Conservation (phyloP, 129 eudicot species). For the Escallonia rubra region DNA sequence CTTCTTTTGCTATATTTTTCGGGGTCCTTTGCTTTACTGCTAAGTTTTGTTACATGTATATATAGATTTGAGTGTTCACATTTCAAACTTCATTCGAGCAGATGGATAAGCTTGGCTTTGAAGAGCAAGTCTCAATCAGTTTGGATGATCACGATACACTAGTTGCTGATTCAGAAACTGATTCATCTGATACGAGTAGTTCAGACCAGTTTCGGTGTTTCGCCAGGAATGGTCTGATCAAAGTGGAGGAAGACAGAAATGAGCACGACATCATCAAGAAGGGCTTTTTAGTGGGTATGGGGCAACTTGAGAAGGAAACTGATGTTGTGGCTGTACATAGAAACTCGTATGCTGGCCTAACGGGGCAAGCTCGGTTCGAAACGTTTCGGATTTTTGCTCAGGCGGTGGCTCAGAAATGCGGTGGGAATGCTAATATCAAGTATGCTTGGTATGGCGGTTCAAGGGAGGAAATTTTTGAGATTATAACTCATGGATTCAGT, state of each 20-base stretch:
- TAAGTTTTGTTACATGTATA: too few relatives aligned
- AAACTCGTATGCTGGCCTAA: background rate
- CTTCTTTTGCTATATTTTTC: too few relatives aligned
- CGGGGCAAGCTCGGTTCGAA: conserved; percentile 8
- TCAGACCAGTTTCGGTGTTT: background rate
- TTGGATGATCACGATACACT: conserved; percentile 7
- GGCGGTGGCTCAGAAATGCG: conserved; percentile 20
- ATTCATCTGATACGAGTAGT: background rate
- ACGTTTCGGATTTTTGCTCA: conserved; percentile 14
- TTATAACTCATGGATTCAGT: conserved; percentile 21
- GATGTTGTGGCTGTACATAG: conserved; percentile 13
- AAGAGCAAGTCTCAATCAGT: conserved; percentile 15
- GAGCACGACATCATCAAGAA: conserved; percentile 6
- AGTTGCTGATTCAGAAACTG: background rate
- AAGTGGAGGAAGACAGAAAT: background rate
- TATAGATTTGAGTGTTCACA: too few relatives aligned
- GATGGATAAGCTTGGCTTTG: background rate
- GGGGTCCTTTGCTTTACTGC: too few relatives aligned
- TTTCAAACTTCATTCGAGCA: background rate
- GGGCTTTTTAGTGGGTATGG: conserved; percentile 19
- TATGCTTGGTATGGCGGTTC: conserved; percentile 34
- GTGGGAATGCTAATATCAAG: conserved; percentile 21
- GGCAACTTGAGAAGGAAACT: background rate
- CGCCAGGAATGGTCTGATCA: conserved; percentile 1
- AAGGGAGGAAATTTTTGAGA: conserved; percentile 9